Base-by-base conservation (phyloP, 257 asterid genomes). In the Verbascum thapsus region DNA sequence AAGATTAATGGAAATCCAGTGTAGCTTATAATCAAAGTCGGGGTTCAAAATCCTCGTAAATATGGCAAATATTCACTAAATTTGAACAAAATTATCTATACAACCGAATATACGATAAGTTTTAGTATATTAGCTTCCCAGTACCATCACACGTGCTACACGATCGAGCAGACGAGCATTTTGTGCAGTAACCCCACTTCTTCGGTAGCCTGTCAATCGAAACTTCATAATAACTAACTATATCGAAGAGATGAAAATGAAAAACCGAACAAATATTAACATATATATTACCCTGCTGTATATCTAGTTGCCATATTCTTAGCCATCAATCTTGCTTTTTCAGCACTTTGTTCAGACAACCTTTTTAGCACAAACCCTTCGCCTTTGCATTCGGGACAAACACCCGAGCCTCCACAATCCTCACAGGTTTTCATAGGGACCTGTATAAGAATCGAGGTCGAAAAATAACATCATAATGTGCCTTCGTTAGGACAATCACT, bases 161-260 rank as follows among this genome's bases (percentile, higher is more conserved):
- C 16, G 94, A 83, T 16, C 99, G 84, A 22, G 85, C 63, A 16
- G 97, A 86, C 0, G 96, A 83, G 79, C 99, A 89, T 75, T 87
- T 92, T 34, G 85, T 79, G 77, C 99, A 92, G 80, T 92, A 92
- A 82, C 99, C 83, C 99, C 97, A 92, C 67, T 89, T 89, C 76
- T 83, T 86, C 0, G 95, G 95, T 68, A 83, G 95, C 76, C 94
- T 85, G 85, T 64, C 12, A 50, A 63, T 2, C 39, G 3, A 65
- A 13, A 13, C 40, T 17, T 53, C 9, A 7, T 30, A 2, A n/a
- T 18, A n/a, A 43, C 56, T 5, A 43, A 2, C 26, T 6, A 39
- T 43, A 4, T 38, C n/a, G n/a, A n/a, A 17, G 32, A 39, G 19
- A 41, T 0, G 13, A 47, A 10, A 18, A 8, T 6, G 51, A 43